Base-by-base conservation (phyloP, 129 eudicot species). In the Silybum marianum region DNA sequence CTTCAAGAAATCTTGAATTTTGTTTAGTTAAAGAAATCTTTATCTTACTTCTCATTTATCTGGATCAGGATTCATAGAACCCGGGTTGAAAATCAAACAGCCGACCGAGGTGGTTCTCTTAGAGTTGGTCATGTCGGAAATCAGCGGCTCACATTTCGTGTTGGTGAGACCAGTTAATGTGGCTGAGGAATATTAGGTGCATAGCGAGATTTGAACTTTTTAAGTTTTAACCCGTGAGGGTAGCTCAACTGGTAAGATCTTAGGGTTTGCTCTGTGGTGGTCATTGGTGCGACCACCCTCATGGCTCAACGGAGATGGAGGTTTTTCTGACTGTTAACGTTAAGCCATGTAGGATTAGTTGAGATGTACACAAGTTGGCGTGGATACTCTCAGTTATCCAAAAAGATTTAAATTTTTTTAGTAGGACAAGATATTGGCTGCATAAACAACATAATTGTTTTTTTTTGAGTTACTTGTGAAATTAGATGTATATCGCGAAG, bases 41-140 rank as follows among this genome's bases (percentile, higher is more conserved):
- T 81, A 51, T 69, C 74, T 73, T 51, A 25, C 39, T 34, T 83
- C 26, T 69, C 32, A 34, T 19, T 9, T 70, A 54, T 80, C 68
- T 66, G 6, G 71, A 28, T 80, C 91, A 95, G 99, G 97, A 63
- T 82, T 95, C 13, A 48, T 91, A 34, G 97, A 91, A 74, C 94
- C 93, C 28, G 91, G 90, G 2, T 77, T 84, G 83, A 88, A 87
- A 85, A 87, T 89, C 76, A 81, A 78, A 76, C 74, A 73, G 48
- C 97, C 93, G 3, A 82, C 60, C 26, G 88, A 89, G 28, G 90
- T 90, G 77, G 85, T 87, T n/a, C 86, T 89, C 51, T 63, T 92
- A 69, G 99, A 95, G 90, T 86, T 95, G 89, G 84, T 95, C 85
- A 90, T 92, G 89, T 84, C 92, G 0, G 79, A 84, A 80, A 82